Percentiles rank a stretch among this genome's conserved stretches.
Evolutionary conservation across 106 monocot species (phyloP).

Genomic region (Allium fistulosum): DNA sequence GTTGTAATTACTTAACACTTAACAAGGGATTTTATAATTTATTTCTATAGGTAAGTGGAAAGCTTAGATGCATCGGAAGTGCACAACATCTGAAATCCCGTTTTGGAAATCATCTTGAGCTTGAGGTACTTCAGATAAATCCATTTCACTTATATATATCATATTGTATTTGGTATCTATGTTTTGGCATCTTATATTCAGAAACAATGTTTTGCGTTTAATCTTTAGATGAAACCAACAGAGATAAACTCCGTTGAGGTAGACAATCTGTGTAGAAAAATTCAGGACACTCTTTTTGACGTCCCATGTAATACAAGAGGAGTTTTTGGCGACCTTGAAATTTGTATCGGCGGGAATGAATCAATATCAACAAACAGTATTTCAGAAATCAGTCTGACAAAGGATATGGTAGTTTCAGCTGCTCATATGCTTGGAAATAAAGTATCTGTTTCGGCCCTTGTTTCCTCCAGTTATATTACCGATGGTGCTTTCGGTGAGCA

Average conservation of each 20-base stretch:
- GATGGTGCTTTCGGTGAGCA: constrained; percentile 62
- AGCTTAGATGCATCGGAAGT: constrained; percentile 75
- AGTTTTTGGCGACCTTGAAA: constrained; percentile 62
- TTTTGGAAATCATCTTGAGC: constrained; percentile 91
- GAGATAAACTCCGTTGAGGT: constrained; percentile 45
- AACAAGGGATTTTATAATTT: background rate
- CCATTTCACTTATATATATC: background rate
- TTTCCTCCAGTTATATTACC: constrained; percentile 33
- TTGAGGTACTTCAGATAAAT: constrained; percentile 51
- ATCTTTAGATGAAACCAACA: constrained; percentile 62
- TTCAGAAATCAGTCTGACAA: constrained; percentile 65
- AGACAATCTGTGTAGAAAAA: constrained; percentile 55
- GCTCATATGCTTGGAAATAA: constrained; percentile 54
- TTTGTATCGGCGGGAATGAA: constrained; percentile 57
- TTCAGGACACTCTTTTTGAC: constrained; percentile 60
- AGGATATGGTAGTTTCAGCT: constrained; percentile 58
- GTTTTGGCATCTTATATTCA: too few species aligned
- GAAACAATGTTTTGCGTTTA: too few species aligned
- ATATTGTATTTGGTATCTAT: background rate
- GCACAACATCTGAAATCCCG: constrained; percentile 91
- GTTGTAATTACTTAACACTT: too few species aligned
- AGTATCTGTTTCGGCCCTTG: constrained; percentile 32
- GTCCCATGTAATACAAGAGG: constrained; percentile 44
- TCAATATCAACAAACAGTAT: constrained; percentile 34
- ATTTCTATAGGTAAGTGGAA: constrained; percentile 48